Conservation (phyloP, 1,139 yeast species). For the Taiozyma sp. region DNA sequence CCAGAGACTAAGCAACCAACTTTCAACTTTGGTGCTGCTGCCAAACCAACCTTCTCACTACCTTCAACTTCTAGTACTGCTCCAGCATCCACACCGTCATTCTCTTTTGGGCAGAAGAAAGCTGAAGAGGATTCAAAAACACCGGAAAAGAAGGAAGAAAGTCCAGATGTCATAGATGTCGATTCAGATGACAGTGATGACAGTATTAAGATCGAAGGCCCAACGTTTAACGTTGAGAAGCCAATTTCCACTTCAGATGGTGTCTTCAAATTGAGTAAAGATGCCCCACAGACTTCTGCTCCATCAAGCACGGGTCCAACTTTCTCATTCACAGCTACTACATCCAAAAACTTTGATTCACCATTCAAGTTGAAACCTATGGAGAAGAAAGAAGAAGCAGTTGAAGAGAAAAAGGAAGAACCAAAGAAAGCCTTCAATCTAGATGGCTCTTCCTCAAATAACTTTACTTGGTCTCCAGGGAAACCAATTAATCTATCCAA, state of each 20-base stretch:
- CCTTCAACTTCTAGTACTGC: slow-evolving; percentile 2
- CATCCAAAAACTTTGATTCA: slow-evolving; percentile 35
- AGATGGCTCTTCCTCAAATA: slow-evolving; percentile 9
- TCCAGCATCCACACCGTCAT: background rate
- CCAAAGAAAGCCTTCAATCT: slow-evolving; percentile 3
- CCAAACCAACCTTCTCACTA: slow-evolving; percentile 1
- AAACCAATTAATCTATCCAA: slow-evolving; percentile 21
- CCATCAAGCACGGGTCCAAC: slow-evolving; percentile 54
- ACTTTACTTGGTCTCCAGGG: slow-evolving; percentile 19
- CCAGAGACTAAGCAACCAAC: slow-evolving; percentile 5
- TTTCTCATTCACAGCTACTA: slow-evolving; percentile 44
- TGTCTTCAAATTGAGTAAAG: slow-evolving; percentile 48
- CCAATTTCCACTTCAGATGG: slow-evolving; percentile 53
- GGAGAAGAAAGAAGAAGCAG: slow-evolving; percentile 11
- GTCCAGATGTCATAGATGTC: slow-evolving; percentile 18
- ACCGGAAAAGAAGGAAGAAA: slow-evolving; percentile 6
- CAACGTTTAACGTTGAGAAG: slow-evolving; percentile 46
- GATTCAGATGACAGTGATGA: slow-evolving; percentile 37
- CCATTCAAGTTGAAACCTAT: slow-evolving; percentile 39
- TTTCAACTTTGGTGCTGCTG: slow-evolving; percentile 5
- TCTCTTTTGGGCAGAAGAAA: slow-evolving; percentile 4
- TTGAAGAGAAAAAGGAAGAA: slow-evolving; percentile 8
- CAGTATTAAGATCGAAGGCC: slow-evolving; percentile 56
- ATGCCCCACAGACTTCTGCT: slow-evolving; percentile 37
- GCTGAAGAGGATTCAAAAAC: slow-evolving; percentile 1